These are phyloP conservation scores for Paramecium primaurelia DNA, from an alignment of 73 alveolate genomes.

Conservation along the genomic window DNA sequence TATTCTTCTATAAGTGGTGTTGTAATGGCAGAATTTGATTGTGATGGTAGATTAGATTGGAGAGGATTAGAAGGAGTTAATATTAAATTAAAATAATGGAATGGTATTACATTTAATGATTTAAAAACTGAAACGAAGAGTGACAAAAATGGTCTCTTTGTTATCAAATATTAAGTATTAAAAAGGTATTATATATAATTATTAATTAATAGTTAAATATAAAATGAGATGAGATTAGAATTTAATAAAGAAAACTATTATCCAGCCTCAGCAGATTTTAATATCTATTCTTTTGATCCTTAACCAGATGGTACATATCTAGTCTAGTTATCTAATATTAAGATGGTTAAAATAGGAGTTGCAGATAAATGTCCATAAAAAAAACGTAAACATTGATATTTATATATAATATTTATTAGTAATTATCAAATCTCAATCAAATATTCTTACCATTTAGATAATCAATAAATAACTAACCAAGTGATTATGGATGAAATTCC, in stretches of 20 bases:
- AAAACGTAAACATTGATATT: neutral
- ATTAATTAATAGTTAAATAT: neutral
- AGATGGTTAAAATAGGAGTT: neutral
- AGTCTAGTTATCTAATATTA: neutral
- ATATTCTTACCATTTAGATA: neutral
- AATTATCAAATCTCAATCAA: neutral
- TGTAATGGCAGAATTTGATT: neutral
- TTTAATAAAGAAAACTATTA: neutral
- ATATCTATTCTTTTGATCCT: neutral
- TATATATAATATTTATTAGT: neutral
- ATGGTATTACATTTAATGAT: neutral
- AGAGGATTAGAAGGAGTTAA: slow-evolving; percentile 4
- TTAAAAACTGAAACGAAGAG: neutral
- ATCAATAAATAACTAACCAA: neutral
- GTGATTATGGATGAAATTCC: neutral
- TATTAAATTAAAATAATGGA: neutral
- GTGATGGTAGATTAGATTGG: neutral
- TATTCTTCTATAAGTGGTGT: neutral
- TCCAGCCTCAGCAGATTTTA: neutral
- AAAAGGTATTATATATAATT: neutral
- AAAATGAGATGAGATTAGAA: neutral
- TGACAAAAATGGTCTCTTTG: slow-evolving; percentile 7
- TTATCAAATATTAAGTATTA: neutral
- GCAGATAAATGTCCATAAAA: neutral
- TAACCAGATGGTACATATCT: neutral